Conservation (phyloP, 352 stramenopile genomes). For the Pythium volutum region DNA sequence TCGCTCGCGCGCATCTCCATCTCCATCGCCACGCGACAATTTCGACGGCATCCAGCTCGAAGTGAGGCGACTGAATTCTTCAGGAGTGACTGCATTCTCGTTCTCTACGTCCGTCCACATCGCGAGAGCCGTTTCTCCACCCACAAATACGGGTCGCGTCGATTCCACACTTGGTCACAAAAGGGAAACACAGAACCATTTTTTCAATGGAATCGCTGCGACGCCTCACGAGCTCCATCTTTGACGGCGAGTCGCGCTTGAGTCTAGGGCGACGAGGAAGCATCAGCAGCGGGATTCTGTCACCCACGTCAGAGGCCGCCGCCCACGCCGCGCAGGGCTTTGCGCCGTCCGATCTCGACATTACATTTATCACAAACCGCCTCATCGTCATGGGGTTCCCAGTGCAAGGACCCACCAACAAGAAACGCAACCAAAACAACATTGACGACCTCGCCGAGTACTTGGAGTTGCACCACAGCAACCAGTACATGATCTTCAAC, state of each 20-base stretch:
- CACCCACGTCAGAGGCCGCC: constrained; percentile 20
- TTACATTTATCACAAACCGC: constrained; percentile 74
- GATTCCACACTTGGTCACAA: not conserved
- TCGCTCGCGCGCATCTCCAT: not conserved
- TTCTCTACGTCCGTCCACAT: constrained; percentile 5
- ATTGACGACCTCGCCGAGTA: constrained; percentile 57
- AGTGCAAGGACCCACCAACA: constrained; percentile 50
- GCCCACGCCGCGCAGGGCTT: constrained; percentile 24
- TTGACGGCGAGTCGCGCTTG: constrained; percentile 38
- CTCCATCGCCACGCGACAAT: not conserved
- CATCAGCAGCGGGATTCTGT: constrained; percentile 25
- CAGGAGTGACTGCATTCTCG: not conserved
- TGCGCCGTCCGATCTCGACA: constrained; percentile 39
- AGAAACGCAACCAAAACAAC: constrained; percentile 75
- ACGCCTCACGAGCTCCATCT: constrained; percentile 68
- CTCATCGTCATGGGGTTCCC: constrained; percentile 64
- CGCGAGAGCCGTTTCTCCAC: constrained; percentile 5
- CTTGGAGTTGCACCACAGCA: constrained; percentile 49
- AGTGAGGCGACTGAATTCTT: not conserved
- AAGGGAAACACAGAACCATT: constrained; percentile 8
- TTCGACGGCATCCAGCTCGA: not conserved
- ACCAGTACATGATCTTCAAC: constrained; percentile 81
- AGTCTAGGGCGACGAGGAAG: constrained; percentile 37
- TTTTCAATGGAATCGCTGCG: constrained; percentile 73
- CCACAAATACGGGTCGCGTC: not conserved